Evolutionary conservation across 2,329 filamentous ascomycete genomes (phyloP), one percentile per base, ranked within the genome.

Genomic region (Pyrenophora tritici-repentis): DNA sequence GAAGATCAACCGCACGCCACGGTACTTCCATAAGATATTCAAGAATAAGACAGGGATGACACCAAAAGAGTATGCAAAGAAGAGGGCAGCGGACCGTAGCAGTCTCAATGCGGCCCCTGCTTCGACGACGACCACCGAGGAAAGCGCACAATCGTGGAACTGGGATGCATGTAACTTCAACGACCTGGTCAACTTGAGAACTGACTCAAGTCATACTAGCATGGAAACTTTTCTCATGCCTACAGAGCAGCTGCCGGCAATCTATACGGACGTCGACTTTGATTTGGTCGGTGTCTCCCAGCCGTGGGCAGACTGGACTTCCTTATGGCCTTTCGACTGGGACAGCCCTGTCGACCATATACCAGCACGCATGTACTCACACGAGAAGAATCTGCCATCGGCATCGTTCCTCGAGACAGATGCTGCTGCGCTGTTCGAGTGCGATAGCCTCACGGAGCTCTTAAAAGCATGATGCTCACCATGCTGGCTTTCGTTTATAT

Each of bases 1-100:
- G 36, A 74, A 76, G 61, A 79, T 79, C 4, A 79, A 79, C 0
- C 66, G 85, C 32, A 83, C 81, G 8, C 80, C 81, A 44, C 79
- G 82, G 68, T 82, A 86, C 62, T 82, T 86, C 42, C 81, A 84
- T 59, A 78, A 82, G 18, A 76, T 82, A 4, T 86, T 86, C 62
- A 85, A 83, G 67, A 78, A 78, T 61, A 77, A 76, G 36, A 78
- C 77, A 13, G 81, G 82, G 6, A 50, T 79, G 35, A 84, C 83
- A 40, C 81, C 81, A 2, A 78, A 77, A 20, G 74, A 75, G 52
- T 78, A 75, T 58, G 66, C 65, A 18, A 65, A 66, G 32, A 45
- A 47, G 26, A 58, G 58, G 29, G 55, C 56, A 37, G 33, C 32
- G 18, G 48, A 59, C 16, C 49, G 55, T 20, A 50, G 24, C 32